phyloP scores from a whole-genome alignment of 2,329 filamentous ascomycete species.

The Fonsecaea pedrosoi region DNA sequence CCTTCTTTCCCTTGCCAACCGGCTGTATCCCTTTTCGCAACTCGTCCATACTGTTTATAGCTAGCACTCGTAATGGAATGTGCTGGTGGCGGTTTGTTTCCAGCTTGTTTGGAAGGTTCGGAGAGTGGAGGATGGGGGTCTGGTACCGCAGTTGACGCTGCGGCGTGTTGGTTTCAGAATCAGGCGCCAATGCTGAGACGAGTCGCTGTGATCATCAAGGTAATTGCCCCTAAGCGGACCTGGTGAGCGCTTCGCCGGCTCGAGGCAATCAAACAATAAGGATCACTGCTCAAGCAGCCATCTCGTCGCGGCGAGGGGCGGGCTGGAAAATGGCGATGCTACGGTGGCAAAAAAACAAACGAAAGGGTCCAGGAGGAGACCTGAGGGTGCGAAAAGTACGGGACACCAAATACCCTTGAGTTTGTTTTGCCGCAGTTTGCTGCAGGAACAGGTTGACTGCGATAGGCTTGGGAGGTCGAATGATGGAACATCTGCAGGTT shows the following conservation, averaged over 20 bases:
- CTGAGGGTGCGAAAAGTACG: slow-evolving; percentile 11
- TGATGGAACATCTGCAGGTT: slow-evolving; percentile 3
- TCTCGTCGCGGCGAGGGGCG: background rate
- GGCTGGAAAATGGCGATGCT: slow-evolving; percentile 14
- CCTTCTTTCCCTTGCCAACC: background rate
- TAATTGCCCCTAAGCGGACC: slow-evolving; percentile 23
- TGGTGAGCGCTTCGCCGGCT: slow-evolving; percentile 14
- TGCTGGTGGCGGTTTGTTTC: slow-evolving; percentile 1
- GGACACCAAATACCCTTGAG: slow-evolving; percentile 5
- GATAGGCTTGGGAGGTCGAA: slow-evolving; percentile 16
- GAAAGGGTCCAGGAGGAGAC: slow-evolving; percentile 14
- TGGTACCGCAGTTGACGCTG: slow-evolving; percentile 1
- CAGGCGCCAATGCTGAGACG: slow-evolving; percentile 14
- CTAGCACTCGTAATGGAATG: background rate
- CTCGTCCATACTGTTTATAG: no score
- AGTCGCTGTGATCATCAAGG: slow-evolving; percentile 28
- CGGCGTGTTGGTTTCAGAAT: slow-evolving; percentile 26
- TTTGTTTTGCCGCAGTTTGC: slow-evolving; percentile 10
- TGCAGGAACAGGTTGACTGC: slow-evolving; percentile 24
- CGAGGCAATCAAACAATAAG: slow-evolving; percentile 8
- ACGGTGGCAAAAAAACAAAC: slow-evolving; percentile 23
- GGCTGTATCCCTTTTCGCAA: background rate
- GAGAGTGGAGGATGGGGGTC: background rate
- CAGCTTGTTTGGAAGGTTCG: slow-evolving; percentile 15
- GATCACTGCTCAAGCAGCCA: background rate